phyloP scores from a whole-genome alignment of 2,329 filamentous ascomycete species.

The Dothideomycetidae sp. region DNA sequence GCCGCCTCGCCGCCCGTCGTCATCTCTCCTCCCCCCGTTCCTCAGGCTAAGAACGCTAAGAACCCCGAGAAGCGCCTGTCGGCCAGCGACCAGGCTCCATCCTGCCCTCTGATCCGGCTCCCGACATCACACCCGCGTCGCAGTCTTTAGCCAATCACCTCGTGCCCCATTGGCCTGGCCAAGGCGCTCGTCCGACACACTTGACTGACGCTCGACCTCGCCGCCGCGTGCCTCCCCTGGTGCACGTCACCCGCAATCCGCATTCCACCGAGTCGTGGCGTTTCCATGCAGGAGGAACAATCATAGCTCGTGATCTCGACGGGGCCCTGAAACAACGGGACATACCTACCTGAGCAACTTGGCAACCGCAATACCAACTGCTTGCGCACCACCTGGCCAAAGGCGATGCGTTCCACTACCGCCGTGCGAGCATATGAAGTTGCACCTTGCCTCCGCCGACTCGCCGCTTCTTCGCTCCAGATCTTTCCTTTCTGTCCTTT shows the following conservation, averaged over 20 bases:
- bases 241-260: neutral
- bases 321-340: neutral
- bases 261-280: neutral
- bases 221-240: too few relatives aligned
- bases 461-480: neutral
- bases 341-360: neutral
- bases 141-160: too few relatives aligned
- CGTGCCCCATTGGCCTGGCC: too few relatives aligned
- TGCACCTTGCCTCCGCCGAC: neutral
- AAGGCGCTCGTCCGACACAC: too few relatives aligned
- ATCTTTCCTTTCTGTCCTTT: conserved; percentile 10
- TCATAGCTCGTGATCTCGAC: neutral
- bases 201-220: too few relatives aligned
- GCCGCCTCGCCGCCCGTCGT: too few relatives aligned
- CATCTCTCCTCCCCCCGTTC: too few relatives aligned
- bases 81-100: too few relatives aligned
- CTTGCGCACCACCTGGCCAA: neutral
- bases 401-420: neutral
- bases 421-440: neutral
- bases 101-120: too few relatives aligned
- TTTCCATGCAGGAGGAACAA: neutral
- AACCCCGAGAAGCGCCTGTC: too few relatives aligned
- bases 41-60: too few relatives aligned
- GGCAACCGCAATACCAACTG: neutral
- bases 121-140: too few relatives aligned